A percentile compares a stretch with the other conserved stretches of the same genome.
Evolutionary conservation across 2,329 filamentous ascomycete species (phyloP).

Genomic region (Cordyceps sp.): DNA sequence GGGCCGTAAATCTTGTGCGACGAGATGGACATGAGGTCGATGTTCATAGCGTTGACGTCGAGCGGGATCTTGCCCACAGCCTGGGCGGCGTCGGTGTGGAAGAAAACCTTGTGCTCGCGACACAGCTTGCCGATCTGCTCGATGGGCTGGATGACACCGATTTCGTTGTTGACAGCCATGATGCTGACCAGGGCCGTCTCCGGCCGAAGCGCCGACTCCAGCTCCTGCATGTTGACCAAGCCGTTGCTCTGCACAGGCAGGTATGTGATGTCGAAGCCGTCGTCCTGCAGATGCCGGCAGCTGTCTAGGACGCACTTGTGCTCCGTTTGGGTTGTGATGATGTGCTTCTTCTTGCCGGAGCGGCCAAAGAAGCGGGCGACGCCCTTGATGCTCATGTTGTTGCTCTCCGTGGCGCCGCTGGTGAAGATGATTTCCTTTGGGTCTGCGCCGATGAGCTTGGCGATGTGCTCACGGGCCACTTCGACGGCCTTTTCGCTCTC

Average conservation of each 20-base stretch:
- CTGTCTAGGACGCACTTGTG: constrained; percentile 98
- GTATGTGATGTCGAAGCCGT: constrained; percentile 95
- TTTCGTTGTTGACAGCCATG: constrained; percentile 99
- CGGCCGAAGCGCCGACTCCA: constrained; percentile 77
- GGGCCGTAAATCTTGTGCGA: constrained; percentile 98
- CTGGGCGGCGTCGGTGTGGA: constrained; percentile 93
- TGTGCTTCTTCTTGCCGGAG: constrained; percentile 92
- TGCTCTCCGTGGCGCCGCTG: constrained; percentile 93
- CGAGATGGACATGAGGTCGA: constrained; percentile 97
- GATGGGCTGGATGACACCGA: constrained; percentile 94
- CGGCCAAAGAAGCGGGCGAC: constrained; percentile 90
- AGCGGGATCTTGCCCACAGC: constrained; percentile 97
- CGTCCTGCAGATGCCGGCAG: constrained; percentile 89
- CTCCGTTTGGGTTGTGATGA: constrained; percentile 93
- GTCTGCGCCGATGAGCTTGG: constrained; percentile 78
- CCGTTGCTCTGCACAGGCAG: constrained; percentile 78
- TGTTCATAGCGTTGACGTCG: constrained; percentile 94
- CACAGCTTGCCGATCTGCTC: constrained; percentile 89
- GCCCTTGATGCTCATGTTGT: constrained; percentile 99
- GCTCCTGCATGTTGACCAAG: constrained; percentile 66
- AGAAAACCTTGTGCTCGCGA: constrained; percentile 84
- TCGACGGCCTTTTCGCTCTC: constrained; percentile 93
- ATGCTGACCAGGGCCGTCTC: constrained; percentile 89
- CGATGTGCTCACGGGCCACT: constrained; percentile 68
- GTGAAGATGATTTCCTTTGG: constrained; percentile 98